Conservation (phyloP, 2,329 filamentous ascomycete genomes). For the Plenodomus tracheiphilus region DNA sequence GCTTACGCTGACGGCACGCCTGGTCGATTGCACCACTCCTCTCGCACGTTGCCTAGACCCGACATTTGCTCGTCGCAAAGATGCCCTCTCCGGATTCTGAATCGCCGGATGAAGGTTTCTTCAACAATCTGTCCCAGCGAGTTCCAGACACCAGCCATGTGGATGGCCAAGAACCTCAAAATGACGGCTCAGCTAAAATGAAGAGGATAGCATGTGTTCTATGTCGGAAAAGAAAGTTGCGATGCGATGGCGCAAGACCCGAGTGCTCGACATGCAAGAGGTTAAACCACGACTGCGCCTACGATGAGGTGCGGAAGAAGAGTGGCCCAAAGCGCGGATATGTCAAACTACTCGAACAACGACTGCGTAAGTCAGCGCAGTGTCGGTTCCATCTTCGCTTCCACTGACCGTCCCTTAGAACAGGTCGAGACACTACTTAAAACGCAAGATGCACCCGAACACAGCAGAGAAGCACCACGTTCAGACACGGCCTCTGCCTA, state of each 20-base stretch:
- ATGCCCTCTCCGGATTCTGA: conserved; percentile 39
- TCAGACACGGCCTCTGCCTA: conserved; percentile 35
- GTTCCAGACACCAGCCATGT: conserved; percentile 41
- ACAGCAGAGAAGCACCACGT: conserved; percentile 27
- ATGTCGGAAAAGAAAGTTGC: conserved; percentile 88
- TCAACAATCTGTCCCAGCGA: conserved; percentile 60
- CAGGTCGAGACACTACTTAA: conserved; percentile 92
- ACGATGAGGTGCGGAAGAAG: conserved; percentile 91
- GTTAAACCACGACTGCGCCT: conserved; percentile 84
- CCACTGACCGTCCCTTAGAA: conserved; percentile 56
- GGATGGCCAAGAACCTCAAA: conserved; percentile 48
- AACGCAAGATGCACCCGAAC: conserved; percentile 65
- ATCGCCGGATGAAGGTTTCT: conserved; percentile 53
- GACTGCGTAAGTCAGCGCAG: conserved; percentile 69
- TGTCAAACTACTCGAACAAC: conserved; percentile 89
- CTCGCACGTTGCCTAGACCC: not conserved
- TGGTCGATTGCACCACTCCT: not conserved
- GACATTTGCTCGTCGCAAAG: conserved; percentile 5
- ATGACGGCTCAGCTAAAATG: conserved; percentile 50
- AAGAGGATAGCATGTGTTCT: conserved; percentile 95
- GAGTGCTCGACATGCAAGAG: conserved; percentile 87
- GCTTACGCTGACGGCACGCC: conserved; percentile 19
- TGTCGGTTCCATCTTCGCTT: not conserved
- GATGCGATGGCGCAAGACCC: conserved; percentile 82
- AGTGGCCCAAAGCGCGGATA: conserved; percentile 94